A percentile compares a stretch with the other conserved stretches of the same genome.
Evolutionary conservation across 495 filamentous ascomycete species (phyloP).

Genomic region (Zalerion maritima): DNA sequence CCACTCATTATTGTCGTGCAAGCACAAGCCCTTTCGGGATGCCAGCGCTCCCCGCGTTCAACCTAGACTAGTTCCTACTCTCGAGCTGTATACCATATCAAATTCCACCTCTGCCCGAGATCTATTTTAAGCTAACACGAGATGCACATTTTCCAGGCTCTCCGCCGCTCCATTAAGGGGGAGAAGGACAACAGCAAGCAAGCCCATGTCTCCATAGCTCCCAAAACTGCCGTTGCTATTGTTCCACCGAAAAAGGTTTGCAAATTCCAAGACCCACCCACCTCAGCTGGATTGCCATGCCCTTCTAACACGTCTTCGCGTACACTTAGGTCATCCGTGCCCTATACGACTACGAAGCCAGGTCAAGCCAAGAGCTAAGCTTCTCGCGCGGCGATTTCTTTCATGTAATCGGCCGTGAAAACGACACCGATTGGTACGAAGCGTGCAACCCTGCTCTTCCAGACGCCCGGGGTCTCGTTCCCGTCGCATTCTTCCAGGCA

Average conservation of each 20-base stretch:
- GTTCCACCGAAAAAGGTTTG: constrained; percentile 91
- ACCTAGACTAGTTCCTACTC: too few relatives aligned
- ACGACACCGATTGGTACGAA: constrained; percentile 95
- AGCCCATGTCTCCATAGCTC: constrained; percentile 74
- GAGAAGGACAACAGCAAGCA: constrained; percentile 58
- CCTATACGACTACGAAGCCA: constrained; percentile 79
- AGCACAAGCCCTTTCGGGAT: too few relatives aligned
- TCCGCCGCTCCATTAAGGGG: constrained; percentile 75
- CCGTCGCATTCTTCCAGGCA: constrained; percentile 81
- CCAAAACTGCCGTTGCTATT: constrained; percentile 90
- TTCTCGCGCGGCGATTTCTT: constrained; percentile 96
- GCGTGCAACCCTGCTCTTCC: constrained; percentile 91
- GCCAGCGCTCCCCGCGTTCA: too few relatives aligned
- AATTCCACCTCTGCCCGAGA: too few relatives aligned
- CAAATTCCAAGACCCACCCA: constrained; percentile 6
- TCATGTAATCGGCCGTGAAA: constrained; percentile 92
- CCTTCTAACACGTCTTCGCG: constrained; percentile 5
- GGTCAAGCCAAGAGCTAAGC: constrained; percentile 63
- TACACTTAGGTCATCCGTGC: constrained; percentile 77
- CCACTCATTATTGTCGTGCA: too few relatives aligned
- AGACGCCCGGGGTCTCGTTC: constrained; percentile 78
- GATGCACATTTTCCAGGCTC: constrained; percentile 45
- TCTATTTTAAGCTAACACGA: too few relatives aligned
- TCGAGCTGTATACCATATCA: too few relatives aligned
- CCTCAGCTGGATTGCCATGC: constrained; percentile 1